Evolutionary conservation across 2,329 filamentous ascomycete species (phyloP), one percentile per base, ranked within the genome.

Genomic region (Colletotrichum spinosum): DNA sequence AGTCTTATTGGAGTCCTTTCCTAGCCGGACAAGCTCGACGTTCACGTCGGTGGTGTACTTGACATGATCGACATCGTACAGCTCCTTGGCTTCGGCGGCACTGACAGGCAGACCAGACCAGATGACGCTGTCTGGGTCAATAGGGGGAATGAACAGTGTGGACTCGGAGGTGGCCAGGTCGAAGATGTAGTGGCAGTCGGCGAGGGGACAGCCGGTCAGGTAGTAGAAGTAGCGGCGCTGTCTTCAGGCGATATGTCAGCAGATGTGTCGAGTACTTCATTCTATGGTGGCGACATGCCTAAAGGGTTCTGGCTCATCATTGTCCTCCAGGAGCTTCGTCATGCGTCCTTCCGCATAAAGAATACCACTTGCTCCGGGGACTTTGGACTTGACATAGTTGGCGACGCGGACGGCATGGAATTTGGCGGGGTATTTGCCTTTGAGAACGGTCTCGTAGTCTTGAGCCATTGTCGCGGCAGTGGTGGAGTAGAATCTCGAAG

Each of bases 191-290:
- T 90, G 90, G 72, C 91, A 91, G 78, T 97, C 94, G 65, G 94
- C 87, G 37, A 97, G 84, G 68, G 89, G 86, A 74, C 83, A 97
- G 71, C 96, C 96, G 33, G 93, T 95, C 49, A 98, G 84, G 79
- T 99, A 99, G 86, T 92, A 97, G 82, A 99, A 99, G 77, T 89
- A 92, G 60, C 96, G 90, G 68, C 94, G 92, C 80, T 97, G 94
- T 69, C 93, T 94, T 70, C 37, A 25, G 15, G 35, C 17, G 5
- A 37, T 10, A 34, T 10, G 15, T 3, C 3, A 52, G 11, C 13
- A 12, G 11, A 5, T 12, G 34, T 8, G 9, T 6, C 8, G 35
- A 38, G 13, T 13, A 8, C n/a, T 41, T 17, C 12, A 11, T 25
- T 35, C 13, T 9, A 8, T 41, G 38, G 10, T 1, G 39, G 58